Base-by-base conservation (phyloP, 352 stramenopile genomes). In the Peronosclerospora sorghi region DNA sequence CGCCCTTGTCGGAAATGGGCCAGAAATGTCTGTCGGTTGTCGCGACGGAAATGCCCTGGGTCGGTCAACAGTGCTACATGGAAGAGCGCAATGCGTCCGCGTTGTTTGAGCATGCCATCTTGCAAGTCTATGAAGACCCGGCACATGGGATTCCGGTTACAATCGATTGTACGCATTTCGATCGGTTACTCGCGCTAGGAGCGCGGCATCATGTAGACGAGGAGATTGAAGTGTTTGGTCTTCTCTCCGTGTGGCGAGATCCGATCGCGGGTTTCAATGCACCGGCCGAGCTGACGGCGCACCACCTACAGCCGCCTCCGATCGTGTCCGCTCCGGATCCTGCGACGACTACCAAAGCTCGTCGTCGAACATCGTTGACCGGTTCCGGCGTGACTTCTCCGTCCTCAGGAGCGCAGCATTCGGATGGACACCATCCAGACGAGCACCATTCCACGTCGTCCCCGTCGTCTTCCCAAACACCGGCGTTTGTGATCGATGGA, bases 21-120 rank as follows among this genome's bases (percentile, higher is more conserved):
- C 76, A 88, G 45, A 86, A 86, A 41, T 82, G 69, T 32, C 41
- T 88, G 21, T 82, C 71, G 10, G 50, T 88, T 27, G 76, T 88
- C 1, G 73, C 59, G 5, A 85, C 76, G 0, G 76, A 88, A 55
- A 78, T 85, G 68, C 76, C 76, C 0, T 88, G 73, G 76, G 65
- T 64, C 2, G 76, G 73, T 8, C 76, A 88, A 55, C 73, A 86
- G 43, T 88, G 76, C 50, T 85, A 88, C 45, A 58, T 64, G 41
- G 76, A 86, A 54, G 67, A 60, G 1, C 54, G 52, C 8, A 84
- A 86, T 36, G 65, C 73, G 3, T 88, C 76, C 1, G 65, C 73
- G 12, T 54, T 88, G 17, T 88, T 66, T 43, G 76, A 88, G 34
- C 76, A 88, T 43, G 58, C 73, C 0, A 51, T 85, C 2, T 48